phyloP scores from a whole-genome alignment of 805 yeast species.

The Sungouiozyma ichnusensis region DNA sequence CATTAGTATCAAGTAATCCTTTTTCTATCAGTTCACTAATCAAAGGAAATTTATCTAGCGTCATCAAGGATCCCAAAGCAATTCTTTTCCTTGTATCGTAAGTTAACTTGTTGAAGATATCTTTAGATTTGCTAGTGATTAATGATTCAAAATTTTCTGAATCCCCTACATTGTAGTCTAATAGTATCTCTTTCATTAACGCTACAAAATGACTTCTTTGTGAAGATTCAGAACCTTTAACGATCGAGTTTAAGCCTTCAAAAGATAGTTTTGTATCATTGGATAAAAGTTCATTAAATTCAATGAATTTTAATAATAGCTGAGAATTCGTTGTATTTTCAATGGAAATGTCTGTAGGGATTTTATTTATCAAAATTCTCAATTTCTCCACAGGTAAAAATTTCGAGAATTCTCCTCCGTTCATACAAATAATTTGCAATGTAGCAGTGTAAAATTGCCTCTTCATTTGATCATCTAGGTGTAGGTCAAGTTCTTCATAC shows the following conservation, averaged over 20 bases:
- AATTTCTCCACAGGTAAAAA: conserved; percentile 2
- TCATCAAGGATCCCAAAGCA: conserved; percentile 22
- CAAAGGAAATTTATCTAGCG: conserved; percentile 21
- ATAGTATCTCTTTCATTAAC: conserved; percentile 6
- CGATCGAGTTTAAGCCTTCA: conserved; percentile 14
- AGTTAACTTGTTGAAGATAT: conserved; percentile 2
- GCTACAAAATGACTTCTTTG: conserved; percentile 20
- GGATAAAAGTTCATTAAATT: neutral
- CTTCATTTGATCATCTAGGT: neutral
- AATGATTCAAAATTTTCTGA: neutral
- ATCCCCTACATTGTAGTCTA: neutral
- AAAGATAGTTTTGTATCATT: conserved; percentile 8
- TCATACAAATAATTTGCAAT: conserved; percentile 15
- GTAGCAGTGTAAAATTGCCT: conserved; percentile 2
- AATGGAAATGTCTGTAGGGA: conserved; percentile 7
- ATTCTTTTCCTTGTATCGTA: conserved; percentile 2
- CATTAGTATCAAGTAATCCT: conserved; percentile 8
- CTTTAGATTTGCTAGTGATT: neutral
- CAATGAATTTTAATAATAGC: neutral
- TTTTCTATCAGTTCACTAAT: conserved; percentile 10
- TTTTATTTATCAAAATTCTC: conserved; percentile 6
- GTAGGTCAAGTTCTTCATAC: conserved; percentile 1
- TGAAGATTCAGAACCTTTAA: conserved; percentile 12
- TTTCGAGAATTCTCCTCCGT: conserved; percentile 9
- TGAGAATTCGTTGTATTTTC: conserved; percentile 4